These are phyloP conservation scores for Boletus rubescentipes DNA, from an alignment of 768 basidiomycete species.

Conservation along the genomic window DNA sequence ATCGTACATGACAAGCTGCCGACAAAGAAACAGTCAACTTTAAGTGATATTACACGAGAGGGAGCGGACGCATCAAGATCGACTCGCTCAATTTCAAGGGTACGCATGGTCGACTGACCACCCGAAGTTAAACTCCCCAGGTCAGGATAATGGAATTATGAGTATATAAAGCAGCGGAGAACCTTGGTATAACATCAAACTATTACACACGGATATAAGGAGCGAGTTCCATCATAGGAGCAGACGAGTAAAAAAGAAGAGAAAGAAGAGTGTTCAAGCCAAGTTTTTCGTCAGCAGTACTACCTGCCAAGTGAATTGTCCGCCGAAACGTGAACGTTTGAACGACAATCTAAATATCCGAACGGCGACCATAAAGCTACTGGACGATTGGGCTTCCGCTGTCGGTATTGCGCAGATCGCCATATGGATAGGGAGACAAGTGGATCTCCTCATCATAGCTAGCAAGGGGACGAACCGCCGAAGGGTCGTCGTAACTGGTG, in stretches of 20 bases:
- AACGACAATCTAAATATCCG: neutral
- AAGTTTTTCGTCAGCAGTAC: neutral
- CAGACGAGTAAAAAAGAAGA: neutral
- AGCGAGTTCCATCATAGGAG: neutral
- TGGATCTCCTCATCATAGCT: slow-evolving; percentile 44
- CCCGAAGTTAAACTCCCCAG: no score
- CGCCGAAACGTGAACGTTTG: neutral
- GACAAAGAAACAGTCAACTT: no score
- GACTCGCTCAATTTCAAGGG: no score
- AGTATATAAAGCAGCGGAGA: neutral
- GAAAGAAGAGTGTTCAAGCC: neutral
- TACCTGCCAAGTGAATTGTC: neutral
- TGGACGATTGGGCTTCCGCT: slow-evolving; percentile 5
- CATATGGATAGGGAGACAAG: slow-evolving; percentile 38
- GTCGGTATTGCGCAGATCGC: slow-evolving; percentile 2
- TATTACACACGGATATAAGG: neutral
- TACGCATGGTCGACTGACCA: no score
- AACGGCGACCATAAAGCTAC: neutral
- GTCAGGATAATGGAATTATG: neutral
- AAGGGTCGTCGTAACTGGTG: slow-evolving; percentile 4
- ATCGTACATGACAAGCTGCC: neutral
- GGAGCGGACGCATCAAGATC: no score
- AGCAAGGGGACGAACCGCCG: slow-evolving; percentile 12
- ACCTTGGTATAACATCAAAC: neutral
- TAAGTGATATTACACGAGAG: no score